Evolutionary conservation across 2,329 filamentous ascomycete genomes (phyloP).

Genomic region (Fusarium tjaetaba): DNA sequence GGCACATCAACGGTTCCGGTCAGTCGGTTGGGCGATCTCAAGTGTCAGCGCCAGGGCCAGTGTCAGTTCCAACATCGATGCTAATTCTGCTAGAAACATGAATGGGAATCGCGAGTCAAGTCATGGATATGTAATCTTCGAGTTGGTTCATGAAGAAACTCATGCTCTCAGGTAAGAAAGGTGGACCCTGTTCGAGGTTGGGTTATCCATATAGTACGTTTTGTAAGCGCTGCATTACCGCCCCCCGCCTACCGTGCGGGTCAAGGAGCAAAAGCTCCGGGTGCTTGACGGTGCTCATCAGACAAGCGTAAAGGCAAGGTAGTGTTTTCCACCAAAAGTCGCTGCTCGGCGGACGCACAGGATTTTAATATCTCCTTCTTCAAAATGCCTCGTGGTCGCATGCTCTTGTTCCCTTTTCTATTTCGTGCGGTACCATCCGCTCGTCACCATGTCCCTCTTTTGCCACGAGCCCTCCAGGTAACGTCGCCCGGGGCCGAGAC

Average conservation of each 20-base stretch:
- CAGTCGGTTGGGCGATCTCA: neutral
- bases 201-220: slow-evolving; percentile 25
- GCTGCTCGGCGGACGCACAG: slow-evolving; percentile 43
- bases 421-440: slow-evolving; percentile 30
- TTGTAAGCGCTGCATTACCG: slow-evolving; percentile 46
- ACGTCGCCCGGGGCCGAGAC: slow-evolving; percentile 35
- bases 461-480: slow-evolving; percentile 40
- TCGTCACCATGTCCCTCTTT: slow-evolving; percentile 38
- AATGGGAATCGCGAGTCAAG: neutral
- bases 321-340: slow-evolving; percentile 41
- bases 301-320: slow-evolving; percentile 32
- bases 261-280: slow-evolving; percentile 51
- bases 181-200: slow-evolving; percentile 20
- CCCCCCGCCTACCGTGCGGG: slow-evolving; percentile 45
- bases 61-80: neutral
- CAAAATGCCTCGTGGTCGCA: slow-evolving; percentile 47
- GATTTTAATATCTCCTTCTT: slow-evolving; percentile 40
- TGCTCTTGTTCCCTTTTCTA: slow-evolving; percentile 29
- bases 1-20: slow-evolving; percentile 3
- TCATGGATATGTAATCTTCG: neutral
- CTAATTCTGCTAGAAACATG: neutral
- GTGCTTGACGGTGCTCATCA: slow-evolving; percentile 39
- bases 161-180: slow-evolving; percentile 22
- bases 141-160: slow-evolving; percentile 3
- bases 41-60: neutral